Percentiles rank a stretch among this genome's conserved stretches.
phyloP scores from a whole-genome alignment of 345 rosid species.

The Citrus unshiu region DNA sequence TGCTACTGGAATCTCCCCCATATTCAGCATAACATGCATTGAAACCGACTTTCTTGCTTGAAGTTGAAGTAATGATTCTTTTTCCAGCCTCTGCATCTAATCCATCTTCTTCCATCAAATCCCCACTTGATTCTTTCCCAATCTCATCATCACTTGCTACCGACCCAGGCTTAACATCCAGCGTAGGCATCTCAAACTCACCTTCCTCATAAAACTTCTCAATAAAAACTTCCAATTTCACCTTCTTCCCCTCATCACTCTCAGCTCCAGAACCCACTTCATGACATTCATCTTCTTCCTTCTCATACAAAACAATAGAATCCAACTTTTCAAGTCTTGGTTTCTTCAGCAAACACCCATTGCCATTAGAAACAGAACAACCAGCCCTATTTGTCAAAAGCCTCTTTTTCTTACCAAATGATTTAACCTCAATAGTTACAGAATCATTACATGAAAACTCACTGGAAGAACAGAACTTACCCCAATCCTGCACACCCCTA shows the following conservation, averaged over 20 bases:
- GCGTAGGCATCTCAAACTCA: conserved; percentile 14
- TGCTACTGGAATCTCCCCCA: background rate
- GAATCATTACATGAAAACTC: conserved; percentile 22
- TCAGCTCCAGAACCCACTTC: conserved; percentile 16
- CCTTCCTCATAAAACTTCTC: background rate
- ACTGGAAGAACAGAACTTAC: conserved; percentile 16
- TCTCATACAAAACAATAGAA: conserved; percentile 20
- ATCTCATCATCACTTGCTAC: conserved; percentile 8
- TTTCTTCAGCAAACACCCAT: conserved; percentile 23
- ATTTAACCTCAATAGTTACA: conserved; percentile 13
- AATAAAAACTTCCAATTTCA: conserved; percentile 8
- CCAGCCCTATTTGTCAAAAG: conserved; percentile 1
- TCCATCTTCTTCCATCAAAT: conserved; percentile 16
- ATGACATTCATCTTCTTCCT: conserved; percentile 14
- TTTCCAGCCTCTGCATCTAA: conserved; percentile 12
- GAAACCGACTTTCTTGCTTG: conserved; percentile 14
- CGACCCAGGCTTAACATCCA: conserved; percentile 15
- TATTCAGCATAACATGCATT: conserved; percentile 16
- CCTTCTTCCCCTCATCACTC: conserved; percentile 11
- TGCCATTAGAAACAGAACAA: conserved; percentile 1
- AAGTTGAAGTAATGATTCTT: conserved; percentile 9
- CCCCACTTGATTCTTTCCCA: conserved; percentile 15
- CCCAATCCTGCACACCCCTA: conserved; percentile 23
- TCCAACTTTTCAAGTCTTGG: conserved; percentile 12
- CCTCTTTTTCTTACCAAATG: conserved; percentile 5